Evolutionary conservation across 495 filamentous ascomycete genomes (phyloP).

Genomic region (Entonaema liquescens): DNA sequence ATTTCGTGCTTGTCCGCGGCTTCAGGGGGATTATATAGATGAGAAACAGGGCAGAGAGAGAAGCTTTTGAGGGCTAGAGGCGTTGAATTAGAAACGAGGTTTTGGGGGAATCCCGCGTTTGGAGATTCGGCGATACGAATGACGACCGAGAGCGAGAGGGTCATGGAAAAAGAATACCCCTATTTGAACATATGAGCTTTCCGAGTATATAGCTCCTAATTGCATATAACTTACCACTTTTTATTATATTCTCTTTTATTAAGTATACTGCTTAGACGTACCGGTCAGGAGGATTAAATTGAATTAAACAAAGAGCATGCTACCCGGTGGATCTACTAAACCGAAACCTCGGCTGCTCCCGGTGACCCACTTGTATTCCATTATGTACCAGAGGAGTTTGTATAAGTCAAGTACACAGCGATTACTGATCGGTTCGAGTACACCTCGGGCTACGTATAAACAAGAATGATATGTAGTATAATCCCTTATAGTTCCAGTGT

Average conservation of each 20-base stretch:
- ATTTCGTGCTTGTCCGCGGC: background rate
- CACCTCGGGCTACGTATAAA: slow-evolving; percentile 4
- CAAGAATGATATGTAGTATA: slow-evolving; percentile 16
- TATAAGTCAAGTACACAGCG: slow-evolving; percentile 1
- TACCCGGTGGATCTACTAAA: background rate
- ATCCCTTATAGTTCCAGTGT: too few species aligned
- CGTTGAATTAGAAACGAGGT: background rate
- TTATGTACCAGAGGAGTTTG: background rate
- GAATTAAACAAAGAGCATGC: background rate
- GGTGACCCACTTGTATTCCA: slow-evolving; percentile 19
- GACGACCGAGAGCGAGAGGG: background rate
- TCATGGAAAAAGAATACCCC: slow-evolving; percentile 5
- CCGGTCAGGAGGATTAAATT: background rate
- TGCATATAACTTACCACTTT: slow-evolving; percentile 9
- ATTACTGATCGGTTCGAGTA: slow-evolving; percentile 31
- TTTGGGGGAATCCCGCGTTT: background rate
- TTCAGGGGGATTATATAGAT: background rate
- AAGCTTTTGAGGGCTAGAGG: background rate
- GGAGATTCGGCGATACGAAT: slow-evolving; percentile 1
- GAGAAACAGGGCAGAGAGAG: background rate
- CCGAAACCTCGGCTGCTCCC: slow-evolving; percentile 28
- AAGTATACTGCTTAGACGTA: background rate
- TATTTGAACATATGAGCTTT: slow-evolving; percentile 7
- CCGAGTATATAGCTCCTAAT: slow-evolving; percentile 11
- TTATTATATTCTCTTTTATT: background rate